These are phyloP conservation scores for Discostella pseudostelligera DNA, from an alignment of 108 stramenopile genomes.

Conservation along the genomic window DNA sequence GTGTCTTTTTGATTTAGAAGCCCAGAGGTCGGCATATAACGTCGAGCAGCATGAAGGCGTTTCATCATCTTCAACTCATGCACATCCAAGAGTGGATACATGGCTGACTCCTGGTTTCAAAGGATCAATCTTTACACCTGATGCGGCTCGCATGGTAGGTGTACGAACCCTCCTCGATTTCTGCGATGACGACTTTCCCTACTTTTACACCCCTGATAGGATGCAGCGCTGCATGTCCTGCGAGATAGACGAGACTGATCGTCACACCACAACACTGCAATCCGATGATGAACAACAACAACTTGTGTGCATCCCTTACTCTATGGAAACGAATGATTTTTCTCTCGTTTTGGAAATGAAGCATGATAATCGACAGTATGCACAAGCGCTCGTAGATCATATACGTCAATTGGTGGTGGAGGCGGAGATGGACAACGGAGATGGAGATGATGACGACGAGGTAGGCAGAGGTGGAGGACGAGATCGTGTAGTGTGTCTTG, in stretches of 20 bases:
- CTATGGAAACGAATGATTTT: conserved; percentile 39
- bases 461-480: too few relatives aligned
- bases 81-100: background rate
- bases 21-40: background rate
- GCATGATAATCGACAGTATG: conserved; percentile 23
- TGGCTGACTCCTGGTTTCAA: conserved; percentile 41
- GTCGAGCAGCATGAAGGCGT: background rate
- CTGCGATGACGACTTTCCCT: conserved; percentile 25
- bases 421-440: conserved; percentile 17
- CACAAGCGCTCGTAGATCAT: conserved; percentile 29
- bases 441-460: too few relatives aligned
- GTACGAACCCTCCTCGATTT: conserved; percentile 31
- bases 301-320: conserved; percentile 33
- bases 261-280: background rate
- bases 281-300: background rate
- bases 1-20: too few relatives aligned
- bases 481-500: conserved; percentile 30
- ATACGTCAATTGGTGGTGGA: conserved; percentile 33
- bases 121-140: conserved; percentile 21
- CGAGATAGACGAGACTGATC: background rate
- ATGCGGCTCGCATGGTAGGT: conserved; percentile 15
- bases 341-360: conserved; percentile 31
- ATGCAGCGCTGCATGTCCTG: background rate
- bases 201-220: too few relatives aligned
- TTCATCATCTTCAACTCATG: conserved; percentile 6